Conservation (phyloP, 345 rosid genomes). For the Leavenworthia alabamica region DNA sequence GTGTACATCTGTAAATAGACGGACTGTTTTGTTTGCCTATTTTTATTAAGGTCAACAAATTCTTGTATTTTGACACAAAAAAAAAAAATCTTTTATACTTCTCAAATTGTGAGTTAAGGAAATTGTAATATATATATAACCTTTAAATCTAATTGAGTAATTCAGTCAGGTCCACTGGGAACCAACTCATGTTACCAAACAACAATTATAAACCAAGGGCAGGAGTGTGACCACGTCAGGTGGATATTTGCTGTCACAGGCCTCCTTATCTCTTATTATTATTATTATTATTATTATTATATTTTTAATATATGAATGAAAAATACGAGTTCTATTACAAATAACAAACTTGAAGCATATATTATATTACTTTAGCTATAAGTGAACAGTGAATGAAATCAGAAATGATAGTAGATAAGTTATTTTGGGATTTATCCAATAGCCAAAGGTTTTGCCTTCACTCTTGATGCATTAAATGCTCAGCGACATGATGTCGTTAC, state of each 20-base stretch:
- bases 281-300: too few species aligned
- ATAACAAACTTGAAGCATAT: not conserved
- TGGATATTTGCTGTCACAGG: conserved; percentile 14
- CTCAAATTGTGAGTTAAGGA: too few species aligned
- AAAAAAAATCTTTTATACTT: too few species aligned
- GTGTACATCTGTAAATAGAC: too few species aligned
- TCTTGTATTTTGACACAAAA: too few species aligned
- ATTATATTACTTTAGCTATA: not conserved
- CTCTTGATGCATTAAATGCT: conserved; percentile 24
- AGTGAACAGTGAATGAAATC: not conserved
- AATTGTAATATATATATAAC: too few species aligned
- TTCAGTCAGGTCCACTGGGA: too few species aligned
- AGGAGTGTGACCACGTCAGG: conserved; percentile 32
- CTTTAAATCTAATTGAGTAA: too few species aligned
- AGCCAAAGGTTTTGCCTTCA: conserved; percentile 20
- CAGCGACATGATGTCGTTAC: conserved; percentile 29
- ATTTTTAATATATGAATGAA: not conserved
- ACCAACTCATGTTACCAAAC: conserved; percentile 20
- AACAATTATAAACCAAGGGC: too few species aligned
- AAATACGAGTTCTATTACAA: not conserved
- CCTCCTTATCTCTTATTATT: not conserved
- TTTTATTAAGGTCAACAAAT: too few species aligned
- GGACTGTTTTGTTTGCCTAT: too few species aligned
- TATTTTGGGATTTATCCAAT: conserved; percentile 5
- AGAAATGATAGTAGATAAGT: not conserved